Evolutionary conservation across 345 rosid genomes (phyloP), one percentile per base, ranked within the genome.

Genomic region (Fremontodendron californicum): DNA sequence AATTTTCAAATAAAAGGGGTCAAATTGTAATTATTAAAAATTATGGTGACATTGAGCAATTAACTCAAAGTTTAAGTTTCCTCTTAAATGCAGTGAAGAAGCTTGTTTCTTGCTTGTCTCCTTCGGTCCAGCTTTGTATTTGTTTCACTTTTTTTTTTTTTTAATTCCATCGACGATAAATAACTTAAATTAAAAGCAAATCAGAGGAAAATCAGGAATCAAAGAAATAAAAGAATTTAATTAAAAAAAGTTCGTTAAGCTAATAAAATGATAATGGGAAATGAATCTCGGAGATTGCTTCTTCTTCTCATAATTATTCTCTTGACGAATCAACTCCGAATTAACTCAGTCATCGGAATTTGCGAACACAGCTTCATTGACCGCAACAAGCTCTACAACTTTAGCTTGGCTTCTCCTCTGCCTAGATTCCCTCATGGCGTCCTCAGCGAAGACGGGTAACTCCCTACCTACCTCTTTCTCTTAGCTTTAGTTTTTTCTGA

Each of bases 361-460:
- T 96, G 99, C 70, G 88, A 94, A 68, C 79, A 86, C 83, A 88
- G 97, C 77, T 88, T 87, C 84, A 9, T 40, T 60, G 86, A 85
- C 76, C 71, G 88, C 63, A 63, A 81, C 69, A 90, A 84, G 74
- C 83, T 88, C 75, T 92, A 88, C 61, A 80, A 82, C 86, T 96
- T 90, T 85, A 91, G 85, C 86, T 84, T 96, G 89, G 84, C 88
- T 11, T 86, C 97, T 80, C 88, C 95, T 62, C 74, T 88, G 60
- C 85, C 88, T 0, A 86, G 82, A 6, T 90, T 79, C 33, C 98
- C 99, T 78, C 98, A 93, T 33, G 99, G 98, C 35, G 86, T 83
- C 69, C 97, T 91, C 83, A 94, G 97, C 86, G 99, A 96, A 88
- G 99, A 96, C 83, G 98, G 98, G 99, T 92, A 71, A 89, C 83